phyloP scores from a whole-genome alignment of 2,329 filamentous ascomycete species.

The Cordyceps pruinosa region DNA sequence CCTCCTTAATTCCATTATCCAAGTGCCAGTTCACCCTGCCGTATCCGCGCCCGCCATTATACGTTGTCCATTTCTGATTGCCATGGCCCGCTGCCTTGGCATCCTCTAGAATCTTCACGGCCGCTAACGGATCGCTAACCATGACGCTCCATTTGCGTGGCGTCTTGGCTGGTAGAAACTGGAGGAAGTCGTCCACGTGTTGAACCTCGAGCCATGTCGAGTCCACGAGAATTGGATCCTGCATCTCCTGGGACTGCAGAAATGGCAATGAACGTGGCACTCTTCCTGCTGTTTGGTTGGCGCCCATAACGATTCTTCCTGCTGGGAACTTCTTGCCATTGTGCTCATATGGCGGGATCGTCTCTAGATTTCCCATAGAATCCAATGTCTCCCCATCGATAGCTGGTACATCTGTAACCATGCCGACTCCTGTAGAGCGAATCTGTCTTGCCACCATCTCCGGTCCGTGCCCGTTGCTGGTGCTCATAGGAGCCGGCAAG shows the following conservation, averaged over 20 bases:
- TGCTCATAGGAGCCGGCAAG: background rate
- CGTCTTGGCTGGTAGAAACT: conserved; percentile 22
- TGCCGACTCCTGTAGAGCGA: background rate
- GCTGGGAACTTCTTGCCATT: background rate
- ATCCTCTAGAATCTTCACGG: conserved; percentile 9
- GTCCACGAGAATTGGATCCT: conserved; percentile 22
- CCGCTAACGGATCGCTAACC: conserved; percentile 18
- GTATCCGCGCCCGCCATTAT: too few species aligned
- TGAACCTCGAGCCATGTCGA: conserved; percentile 21
- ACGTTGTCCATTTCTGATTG: too few species aligned
- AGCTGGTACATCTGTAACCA: background rate
- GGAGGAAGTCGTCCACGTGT: conserved; percentile 24
- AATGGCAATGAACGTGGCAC: too few species aligned
- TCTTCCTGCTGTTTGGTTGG: background rate
- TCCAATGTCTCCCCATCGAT: background rate
- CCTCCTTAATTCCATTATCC: too few species aligned
- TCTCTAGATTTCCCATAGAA: background rate
- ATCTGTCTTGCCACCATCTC: background rate
- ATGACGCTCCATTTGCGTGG: conserved; percentile 20
- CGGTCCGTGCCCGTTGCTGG: background rate
- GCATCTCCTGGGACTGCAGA: background rate
- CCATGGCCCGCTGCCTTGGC: background rate
- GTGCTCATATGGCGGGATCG: background rate
- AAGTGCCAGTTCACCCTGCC: too few species aligned
- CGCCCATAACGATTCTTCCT: background rate